Conservation (phyloP, 2,329 filamentous ascomycete species). For the Ceratocystis colombiana region DNA sequence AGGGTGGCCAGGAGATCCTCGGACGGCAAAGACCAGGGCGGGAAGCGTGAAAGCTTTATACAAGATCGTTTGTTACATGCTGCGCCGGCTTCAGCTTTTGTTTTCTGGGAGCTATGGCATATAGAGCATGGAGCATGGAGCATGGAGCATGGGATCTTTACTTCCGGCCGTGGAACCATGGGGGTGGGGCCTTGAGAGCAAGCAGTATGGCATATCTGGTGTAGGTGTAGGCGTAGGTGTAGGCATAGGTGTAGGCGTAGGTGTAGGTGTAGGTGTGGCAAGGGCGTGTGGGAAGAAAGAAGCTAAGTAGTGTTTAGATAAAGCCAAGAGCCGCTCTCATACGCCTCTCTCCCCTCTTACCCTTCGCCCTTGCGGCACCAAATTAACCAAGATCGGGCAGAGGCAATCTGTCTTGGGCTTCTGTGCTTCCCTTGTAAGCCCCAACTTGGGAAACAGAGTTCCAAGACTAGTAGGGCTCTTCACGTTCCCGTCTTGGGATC, state of each 20-base stretch:
- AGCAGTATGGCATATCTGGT: background rate
- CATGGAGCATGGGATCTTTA: background rate
- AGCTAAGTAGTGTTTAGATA: background rate
- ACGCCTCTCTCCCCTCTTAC: background rate
- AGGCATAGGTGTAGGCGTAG: background rate
- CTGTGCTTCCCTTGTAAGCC: background rate
- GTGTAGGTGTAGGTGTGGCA: background rate
- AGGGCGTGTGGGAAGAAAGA: background rate
- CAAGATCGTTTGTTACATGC: background rate
- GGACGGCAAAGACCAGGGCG: background rate
- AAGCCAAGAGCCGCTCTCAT: too few relatives aligned
- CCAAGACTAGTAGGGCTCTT: background rate
- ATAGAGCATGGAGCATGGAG: background rate
- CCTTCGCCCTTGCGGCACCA: background rate
- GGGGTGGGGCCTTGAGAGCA: background rate
- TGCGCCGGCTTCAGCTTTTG: too few relatives aligned
- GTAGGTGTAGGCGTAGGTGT: background rate
- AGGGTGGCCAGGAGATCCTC: background rate
- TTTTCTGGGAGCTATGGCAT: too few relatives aligned
- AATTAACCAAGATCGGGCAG: background rate
- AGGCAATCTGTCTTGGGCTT: background rate
- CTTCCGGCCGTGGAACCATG: background rate
- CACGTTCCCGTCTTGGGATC: background rate
- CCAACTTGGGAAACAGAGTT: conserved; percentile 1
- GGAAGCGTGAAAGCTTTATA: conserved; percentile 6